Evolutionary conservation across 495 filamentous ascomycete genomes (phyloP).

Genomic region (Penicillium samsonianum): DNA sequence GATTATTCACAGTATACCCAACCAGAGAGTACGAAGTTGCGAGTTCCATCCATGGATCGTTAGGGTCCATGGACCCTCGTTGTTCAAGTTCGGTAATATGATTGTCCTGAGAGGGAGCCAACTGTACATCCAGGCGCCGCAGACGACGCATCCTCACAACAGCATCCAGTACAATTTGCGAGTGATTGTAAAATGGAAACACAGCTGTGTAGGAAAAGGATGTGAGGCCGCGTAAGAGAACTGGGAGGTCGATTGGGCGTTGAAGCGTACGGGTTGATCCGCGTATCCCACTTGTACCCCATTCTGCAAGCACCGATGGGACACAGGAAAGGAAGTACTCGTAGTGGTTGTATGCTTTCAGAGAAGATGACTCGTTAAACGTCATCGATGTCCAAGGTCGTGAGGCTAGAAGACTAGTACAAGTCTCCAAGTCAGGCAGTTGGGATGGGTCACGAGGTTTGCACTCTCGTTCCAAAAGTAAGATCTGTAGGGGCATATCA

Average conservation of each 20-base stretch:
- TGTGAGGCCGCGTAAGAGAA: conserved; percentile 27
- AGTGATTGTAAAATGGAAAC: conserved; percentile 50
- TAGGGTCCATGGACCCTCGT: conserved; percentile 44
- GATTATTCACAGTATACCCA: conserved; percentile 30
- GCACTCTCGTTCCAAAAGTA: conserved; percentile 30
- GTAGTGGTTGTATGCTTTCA: conserved; percentile 47
- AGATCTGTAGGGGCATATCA: conserved; percentile 37
- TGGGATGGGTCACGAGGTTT: neutral
- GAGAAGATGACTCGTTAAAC: conserved; percentile 45
- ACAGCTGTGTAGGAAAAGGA: conserved; percentile 44
- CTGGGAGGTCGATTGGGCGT: conserved; percentile 4
- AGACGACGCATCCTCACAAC: conserved; percentile 34
- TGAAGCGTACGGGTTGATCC: neutral
- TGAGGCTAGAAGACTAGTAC: conserved; percentile 24
- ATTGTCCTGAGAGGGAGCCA: conserved; percentile 36
- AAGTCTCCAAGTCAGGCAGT: conserved; percentile 14
- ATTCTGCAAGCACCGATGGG: conserved; percentile 38
- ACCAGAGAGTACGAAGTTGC: conserved; percentile 42
- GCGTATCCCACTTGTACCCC: conserved; percentile 24
- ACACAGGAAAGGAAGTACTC: conserved; percentile 45
- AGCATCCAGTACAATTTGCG: conserved; percentile 37
- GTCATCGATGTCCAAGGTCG: conserved; percentile 38
- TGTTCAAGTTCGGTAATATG: conserved; percentile 40
- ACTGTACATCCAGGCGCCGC: conserved; percentile 31
- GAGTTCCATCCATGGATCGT: conserved; percentile 50